A percentile compares a stretch with the other conserved stretches of the same genome.
Evolutionary conservation across 176 grass and related monocot genomes (phyloP).

Genomic region (Zoysia japonica): DNA sequence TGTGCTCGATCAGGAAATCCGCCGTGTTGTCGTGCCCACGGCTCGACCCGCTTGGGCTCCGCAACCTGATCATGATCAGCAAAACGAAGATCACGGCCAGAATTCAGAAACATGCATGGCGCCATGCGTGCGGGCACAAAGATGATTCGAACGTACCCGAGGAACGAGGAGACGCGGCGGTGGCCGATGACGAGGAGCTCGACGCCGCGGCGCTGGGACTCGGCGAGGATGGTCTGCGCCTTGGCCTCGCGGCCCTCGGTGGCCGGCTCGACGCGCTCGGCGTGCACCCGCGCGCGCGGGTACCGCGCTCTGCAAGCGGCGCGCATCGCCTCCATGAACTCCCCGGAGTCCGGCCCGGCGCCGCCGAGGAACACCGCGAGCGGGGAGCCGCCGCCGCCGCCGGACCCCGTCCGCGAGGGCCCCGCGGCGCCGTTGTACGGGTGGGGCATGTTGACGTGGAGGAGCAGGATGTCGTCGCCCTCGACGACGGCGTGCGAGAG

Average conservation of each 20-base stretch:
- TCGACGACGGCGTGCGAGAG: conserved; percentile 72
- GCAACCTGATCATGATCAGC: conserved; percentile 13
- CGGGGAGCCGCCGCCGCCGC: conserved; percentile 28
- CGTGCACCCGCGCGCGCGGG: conserved; percentile 55
- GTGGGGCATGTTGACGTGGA: conserved; percentile 69
- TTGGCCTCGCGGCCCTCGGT: conserved; percentile 73
- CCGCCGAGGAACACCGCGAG: conserved; percentile 33
- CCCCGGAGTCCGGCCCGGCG: background rate
- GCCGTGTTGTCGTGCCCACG: conserved; percentile 55
- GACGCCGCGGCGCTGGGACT: conserved; percentile 51
- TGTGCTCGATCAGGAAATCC: conserved; percentile 89
- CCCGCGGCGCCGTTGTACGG: conserved; percentile 22
- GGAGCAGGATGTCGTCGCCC: conserved; percentile 74
- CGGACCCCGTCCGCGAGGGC: conserved; percentile 25
- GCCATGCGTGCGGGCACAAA: background rate
- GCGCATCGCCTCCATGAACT: conserved; percentile 73
- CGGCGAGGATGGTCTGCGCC: conserved; percentile 68
- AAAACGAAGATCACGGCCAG: background rate
- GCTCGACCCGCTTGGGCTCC: conserved; percentile 48
- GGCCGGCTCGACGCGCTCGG: conserved; percentile 57
- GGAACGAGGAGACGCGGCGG: conserved; percentile 57
- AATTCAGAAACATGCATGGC: background rate
- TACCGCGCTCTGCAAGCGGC: conserved; percentile 55
- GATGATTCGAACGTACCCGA: conserved; percentile 41
- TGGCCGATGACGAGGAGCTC: conserved; percentile 84